Evolutionary conservation across 1,284 basidiomycete species (phyloP).

Genomic region (Cryptococcus sp.): DNA sequence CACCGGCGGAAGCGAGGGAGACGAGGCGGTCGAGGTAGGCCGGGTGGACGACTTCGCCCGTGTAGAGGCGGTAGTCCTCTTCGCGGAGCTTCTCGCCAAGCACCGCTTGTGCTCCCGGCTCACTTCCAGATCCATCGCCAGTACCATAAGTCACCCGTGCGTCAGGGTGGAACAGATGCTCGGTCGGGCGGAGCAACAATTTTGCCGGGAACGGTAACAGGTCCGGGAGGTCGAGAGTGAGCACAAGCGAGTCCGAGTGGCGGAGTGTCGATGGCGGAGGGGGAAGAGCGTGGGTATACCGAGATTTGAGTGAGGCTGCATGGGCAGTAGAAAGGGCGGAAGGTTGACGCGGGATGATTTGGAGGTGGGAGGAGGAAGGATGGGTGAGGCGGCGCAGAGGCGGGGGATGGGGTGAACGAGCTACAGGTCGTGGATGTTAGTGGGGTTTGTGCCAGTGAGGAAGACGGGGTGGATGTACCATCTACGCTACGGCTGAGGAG

Average conservation of each 20-base stretch:
- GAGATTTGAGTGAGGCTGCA: constrained; percentile 6
- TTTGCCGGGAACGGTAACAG: constrained; percentile 28
- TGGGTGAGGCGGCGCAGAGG: constrained; percentile 38
- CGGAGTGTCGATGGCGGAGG: constrained; percentile 31
- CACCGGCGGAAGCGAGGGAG: constrained; percentile 27
- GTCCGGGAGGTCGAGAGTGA: constrained; percentile 32
- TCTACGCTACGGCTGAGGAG: constrained; percentile 4
- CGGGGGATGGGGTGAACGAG: constrained; percentile 38
- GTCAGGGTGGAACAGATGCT: constrained; percentile 70
- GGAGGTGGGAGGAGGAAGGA: constrained; percentile 26
- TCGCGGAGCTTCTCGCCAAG: constrained; percentile 18
- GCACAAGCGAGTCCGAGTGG: constrained; percentile 41
- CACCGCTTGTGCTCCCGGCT: constrained; percentile 2
- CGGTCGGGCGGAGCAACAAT: constrained; percentile 65
- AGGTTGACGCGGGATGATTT: constrained; percentile 59
- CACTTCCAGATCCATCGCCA: too few species aligned
- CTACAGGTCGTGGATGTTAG: constrained; percentile 15
- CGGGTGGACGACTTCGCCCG: constrained; percentile 65
- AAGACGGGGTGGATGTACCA: constrained; percentile 6
- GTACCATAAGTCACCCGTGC: constrained; percentile 56
- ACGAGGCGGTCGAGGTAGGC: constrained; percentile 51
- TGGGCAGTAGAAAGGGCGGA: background rate
- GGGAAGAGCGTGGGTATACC: constrained; percentile 16
- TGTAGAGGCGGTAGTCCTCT: constrained; percentile 55
- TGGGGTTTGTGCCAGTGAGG: background rate